A percentile compares a stretch with the other conserved stretches of the same genome.
Evolutionary conservation across 495 filamentous ascomycete species (phyloP).

Genomic region (Aspergillus egyptiacus): DNA sequence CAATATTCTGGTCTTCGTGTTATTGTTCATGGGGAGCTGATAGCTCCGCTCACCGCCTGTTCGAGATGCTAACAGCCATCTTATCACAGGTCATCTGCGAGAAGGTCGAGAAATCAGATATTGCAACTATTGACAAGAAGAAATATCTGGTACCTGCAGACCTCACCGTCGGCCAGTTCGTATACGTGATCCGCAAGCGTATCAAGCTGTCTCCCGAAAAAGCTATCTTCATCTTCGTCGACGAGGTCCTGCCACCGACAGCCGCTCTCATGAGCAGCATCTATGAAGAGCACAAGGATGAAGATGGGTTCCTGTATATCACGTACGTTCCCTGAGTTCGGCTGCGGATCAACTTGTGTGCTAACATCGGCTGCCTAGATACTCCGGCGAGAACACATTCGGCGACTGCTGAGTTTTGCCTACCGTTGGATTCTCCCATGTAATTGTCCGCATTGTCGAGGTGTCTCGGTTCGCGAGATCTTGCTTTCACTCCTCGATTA

Average conservation of each 20-base stretch:
- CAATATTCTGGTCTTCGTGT: neutral
- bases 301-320: constrained; percentile 54
- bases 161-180: constrained; percentile 98
- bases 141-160: constrained; percentile 98
- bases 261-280: constrained; percentile 99
- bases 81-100: constrained; percentile 87
- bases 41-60: constrained; percentile 36
- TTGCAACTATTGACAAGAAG: constrained; percentile 99
- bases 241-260: constrained; percentile 94
- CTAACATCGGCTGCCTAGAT: constrained; percentile 44
- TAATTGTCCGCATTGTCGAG: constrained; percentile 15
- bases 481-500: constrained; percentile 2
- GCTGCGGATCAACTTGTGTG: constrained; percentile 14
- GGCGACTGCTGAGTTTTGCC: constrained; percentile 47
- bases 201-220: constrained; percentile 99
- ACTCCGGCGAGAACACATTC: constrained; percentile 99
- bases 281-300: constrained; percentile 95
- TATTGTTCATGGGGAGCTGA: neutral
- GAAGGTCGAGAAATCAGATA: constrained; percentile 98
- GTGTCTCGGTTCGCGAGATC: constrained; percentile 7
- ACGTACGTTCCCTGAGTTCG: constrained; percentile 36
- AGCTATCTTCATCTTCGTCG: constrained; percentile 99
- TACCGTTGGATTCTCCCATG: constrained; percentile 12
- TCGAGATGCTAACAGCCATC: constrained; percentile 26
- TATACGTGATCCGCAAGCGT: constrained; percentile 99